Evolutionary conservation across 2,329 filamentous ascomycete species (phyloP).

Genomic region (Seiridium unicorne): DNA sequence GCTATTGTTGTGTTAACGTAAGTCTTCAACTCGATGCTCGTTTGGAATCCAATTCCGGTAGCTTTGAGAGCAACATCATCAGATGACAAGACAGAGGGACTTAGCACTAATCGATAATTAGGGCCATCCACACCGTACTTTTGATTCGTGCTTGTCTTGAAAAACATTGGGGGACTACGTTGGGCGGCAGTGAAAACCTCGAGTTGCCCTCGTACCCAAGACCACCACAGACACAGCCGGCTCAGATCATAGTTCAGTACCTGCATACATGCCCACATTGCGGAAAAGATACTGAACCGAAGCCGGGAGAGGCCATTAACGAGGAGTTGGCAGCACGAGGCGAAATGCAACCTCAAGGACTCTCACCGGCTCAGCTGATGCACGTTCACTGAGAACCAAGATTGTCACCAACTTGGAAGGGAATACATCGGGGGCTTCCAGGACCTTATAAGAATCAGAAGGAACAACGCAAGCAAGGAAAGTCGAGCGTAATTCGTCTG

Average conservation of each 20-base stretch:
- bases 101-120: background rate
- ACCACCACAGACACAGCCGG: background rate
- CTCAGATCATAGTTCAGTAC: constrained; percentile 9
- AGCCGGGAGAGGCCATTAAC: constrained; percentile 4
- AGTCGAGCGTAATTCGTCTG: no score
- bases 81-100: no score
- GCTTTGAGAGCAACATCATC: no score
- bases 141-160: constrained; percentile 1
- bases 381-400: background rate
- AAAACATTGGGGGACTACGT: background rate
- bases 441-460: no score
- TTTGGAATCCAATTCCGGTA: no score
- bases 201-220: background rate
- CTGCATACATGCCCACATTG: constrained; percentile 7
- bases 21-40: no score
- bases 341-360: constrained; percentile 3
- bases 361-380: background rate
- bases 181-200: background rate
- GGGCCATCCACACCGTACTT: background rate
- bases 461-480: no score
- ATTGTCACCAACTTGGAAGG: no score
- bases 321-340: constrained; percentile 5
- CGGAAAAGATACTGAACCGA: constrained; percentile 1
- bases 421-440: no score
- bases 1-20: no score